phyloP scores from a whole-genome alignment of 139 green algal species.

The Pseudopediastrum boryanum region DNA sequence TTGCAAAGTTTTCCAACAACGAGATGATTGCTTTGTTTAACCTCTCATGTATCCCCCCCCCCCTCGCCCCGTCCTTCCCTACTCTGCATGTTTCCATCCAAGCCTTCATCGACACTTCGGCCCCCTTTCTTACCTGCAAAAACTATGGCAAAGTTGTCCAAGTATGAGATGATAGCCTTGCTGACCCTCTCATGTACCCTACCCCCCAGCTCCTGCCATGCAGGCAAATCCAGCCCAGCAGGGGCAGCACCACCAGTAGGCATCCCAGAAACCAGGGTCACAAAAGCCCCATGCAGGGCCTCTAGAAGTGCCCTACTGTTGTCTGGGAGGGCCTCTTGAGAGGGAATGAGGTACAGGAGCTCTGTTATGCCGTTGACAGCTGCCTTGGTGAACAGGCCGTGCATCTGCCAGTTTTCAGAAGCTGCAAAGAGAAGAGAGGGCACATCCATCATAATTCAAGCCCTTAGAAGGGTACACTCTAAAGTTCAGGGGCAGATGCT shows the following conservation, averaged over 20 bases:
- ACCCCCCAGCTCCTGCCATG: slow-evolving; percentile 39
- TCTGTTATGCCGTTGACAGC: slow-evolving; percentile 42
- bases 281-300: slow-evolving; percentile 44
- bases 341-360: slow-evolving; percentile 53
- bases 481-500: too few species aligned
- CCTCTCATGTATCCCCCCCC: slow-evolving; percentile 49
- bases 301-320: slow-evolving; percentile 45
- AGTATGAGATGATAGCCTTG: slow-evolving; percentile 42
- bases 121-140: slow-evolving; percentile 58
- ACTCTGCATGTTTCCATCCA: too few species aligned
- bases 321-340: slow-evolving; percentile 32
- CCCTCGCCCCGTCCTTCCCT: too few species aligned
- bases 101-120: too few species aligned
- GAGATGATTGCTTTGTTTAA: slow-evolving; percentile 40
- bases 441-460: not conserved
- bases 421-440: not conserved
- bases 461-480: too few species aligned
- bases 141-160: slow-evolving; percentile 49
- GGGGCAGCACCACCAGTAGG: slow-evolving; percentile 19
- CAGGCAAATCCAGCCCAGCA: not conserved
- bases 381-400: slow-evolving; percentile 52
- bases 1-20: slow-evolving; percentile 46
- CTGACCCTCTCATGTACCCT: slow-evolving; percentile 48
- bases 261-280: slow-evolving; percentile 39
- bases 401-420: slow-evolving; percentile 42